Evolutionary conservation across 257 asterid genomes (phyloP), one percentile per base, ranked within the genome.

Genomic region (Ajuga chamaepitys): DNA sequence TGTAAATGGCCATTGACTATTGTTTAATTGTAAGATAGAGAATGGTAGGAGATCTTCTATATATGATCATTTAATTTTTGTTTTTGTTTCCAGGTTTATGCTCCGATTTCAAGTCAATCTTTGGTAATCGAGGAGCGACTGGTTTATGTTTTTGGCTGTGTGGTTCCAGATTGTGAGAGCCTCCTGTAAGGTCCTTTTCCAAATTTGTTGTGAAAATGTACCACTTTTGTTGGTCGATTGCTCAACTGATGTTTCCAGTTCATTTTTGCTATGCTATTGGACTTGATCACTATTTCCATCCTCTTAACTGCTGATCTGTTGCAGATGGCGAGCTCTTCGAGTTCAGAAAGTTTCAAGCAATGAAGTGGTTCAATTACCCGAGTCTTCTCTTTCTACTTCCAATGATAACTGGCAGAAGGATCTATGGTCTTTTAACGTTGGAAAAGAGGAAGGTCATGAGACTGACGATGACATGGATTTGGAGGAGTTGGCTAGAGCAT

Each of bases 321-420:
- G 67, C 68, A 93, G 99, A 64, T 93, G 95, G 95, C 80, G 76
- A 75, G 97, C 81, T 62, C 60, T 93, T 77, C 85, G 97, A 65
- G 86, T 93, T 73, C 99, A 93, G 82, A 87, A 83, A 79, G 40
- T 72, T 66, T 22, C 67, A 12, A 67, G 72, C 62, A 37, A 75
- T 66, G 79, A 81, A 30, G 68, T 20, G 70, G 75, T 11, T 34
- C 47, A 76, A 5, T 44, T 22, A 11, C 64, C 85, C 17, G 50
- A 41, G 48, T 45, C 84, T 68, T 70, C 88, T 37, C 32, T 12
- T 56, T 72, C 91, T 66, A 61, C 65, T 69, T 41, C 85, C 20
- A 75, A 72, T 47, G 76, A 68, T 64, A 77, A 76, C 16, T 66
- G 80, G 83, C 73, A 38, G 69, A 81, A 77, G 12, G 78, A 82